Conservation (phyloP, 164 flowering plant species). For the Brasenia schreberi region DNA sequence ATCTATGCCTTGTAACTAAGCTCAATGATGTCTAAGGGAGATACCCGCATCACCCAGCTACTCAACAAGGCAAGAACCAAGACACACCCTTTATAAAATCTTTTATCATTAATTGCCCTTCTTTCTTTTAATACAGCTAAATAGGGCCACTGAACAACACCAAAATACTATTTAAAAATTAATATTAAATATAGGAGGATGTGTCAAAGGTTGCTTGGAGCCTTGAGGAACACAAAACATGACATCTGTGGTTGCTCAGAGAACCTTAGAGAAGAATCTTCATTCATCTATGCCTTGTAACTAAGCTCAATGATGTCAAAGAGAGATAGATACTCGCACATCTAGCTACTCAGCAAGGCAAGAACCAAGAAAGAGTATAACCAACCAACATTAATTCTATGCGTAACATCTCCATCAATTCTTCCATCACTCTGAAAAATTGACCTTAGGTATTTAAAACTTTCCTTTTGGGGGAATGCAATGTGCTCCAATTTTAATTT, state of each 20-base stretch:
- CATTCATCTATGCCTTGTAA: neutral
- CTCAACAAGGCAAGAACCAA: neutral
- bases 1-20: neutral
- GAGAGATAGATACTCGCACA: no score
- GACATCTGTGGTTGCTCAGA: neutral
- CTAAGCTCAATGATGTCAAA: neutral
- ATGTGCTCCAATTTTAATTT: no score
- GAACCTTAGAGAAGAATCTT: neutral
- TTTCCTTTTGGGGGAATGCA: no score
- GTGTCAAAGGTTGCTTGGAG: neutral
- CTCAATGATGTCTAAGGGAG: neutral
- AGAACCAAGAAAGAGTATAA: no score
- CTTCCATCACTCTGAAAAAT: no score
- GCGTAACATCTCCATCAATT: no score
- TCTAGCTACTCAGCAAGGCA: no score
- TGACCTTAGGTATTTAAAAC: no score
- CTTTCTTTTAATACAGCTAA: neutral
- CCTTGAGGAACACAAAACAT: neutral
- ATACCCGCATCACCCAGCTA: neutral
- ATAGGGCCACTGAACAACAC: neutral
- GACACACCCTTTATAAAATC: no score
- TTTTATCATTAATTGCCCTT: no score
- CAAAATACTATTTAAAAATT: neutral
- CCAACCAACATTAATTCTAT: no score
- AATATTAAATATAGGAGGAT: neutral